phyloP scores from a whole-genome alignment of 1,139 yeast genomes.

The Nakaseomyces glabratus region DNA sequence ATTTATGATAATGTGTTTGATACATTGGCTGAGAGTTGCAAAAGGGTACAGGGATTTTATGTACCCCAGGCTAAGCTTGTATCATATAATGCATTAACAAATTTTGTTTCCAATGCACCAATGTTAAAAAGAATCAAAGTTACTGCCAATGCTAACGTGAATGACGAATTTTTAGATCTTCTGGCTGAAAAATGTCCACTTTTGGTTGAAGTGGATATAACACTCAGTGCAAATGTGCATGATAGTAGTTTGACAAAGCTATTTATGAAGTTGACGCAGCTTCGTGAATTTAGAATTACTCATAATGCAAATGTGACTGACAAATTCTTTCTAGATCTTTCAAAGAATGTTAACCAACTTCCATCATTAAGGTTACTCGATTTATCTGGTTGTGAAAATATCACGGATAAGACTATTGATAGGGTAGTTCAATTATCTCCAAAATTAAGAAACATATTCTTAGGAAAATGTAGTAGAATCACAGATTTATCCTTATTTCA shows the following conservation, averaged over 20 bases:
- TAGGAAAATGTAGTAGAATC: conserved; percentile 81
- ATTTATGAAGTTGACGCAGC: conserved; percentile 55
- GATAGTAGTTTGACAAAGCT: conserved; percentile 53
- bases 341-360: conserved; percentile 27
- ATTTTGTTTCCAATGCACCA: conserved; percentile 55
- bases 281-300: conserved; percentile 78
- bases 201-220: conserved; percentile 83
- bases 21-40: conserved; percentile 65
- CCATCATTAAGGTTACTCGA: conserved; percentile 69
- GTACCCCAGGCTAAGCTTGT: conserved; percentile 76
- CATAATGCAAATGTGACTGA: conserved; percentile 66
- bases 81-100: conserved; percentile 54
- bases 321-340: conserved; percentile 29
- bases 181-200: conserved; percentile 65
- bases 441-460: conserved; percentile 71
- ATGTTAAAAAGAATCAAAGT: conserved; percentile 76
- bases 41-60: conserved; percentile 77
- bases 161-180: conserved; percentile 56
- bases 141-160: conserved; percentile 59
- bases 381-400: conserved; percentile 72
- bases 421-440: conserved; percentile 72
- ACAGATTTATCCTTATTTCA: conserved; percentile 77
- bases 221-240: conserved; percentile 68
- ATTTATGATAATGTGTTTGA: conserved; percentile 58
- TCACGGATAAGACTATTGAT: conserved; percentile 74